Conservation (phyloP, 176 grass and related monocot genomes). For the Triticum monococcum region DNA sequence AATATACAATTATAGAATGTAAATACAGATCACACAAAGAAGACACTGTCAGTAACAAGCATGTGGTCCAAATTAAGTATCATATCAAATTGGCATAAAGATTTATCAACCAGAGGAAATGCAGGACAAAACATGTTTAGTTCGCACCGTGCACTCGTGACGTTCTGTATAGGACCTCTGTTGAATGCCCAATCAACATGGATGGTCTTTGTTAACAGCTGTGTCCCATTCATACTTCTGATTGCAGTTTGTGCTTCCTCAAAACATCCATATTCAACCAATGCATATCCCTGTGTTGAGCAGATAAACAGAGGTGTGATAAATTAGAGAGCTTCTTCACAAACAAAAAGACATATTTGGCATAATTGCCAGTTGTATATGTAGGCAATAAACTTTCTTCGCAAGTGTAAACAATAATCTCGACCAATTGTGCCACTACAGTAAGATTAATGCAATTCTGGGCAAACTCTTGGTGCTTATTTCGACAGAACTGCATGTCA, state of each 20-base stretch:
- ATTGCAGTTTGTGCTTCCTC: conserved; percentile 54
- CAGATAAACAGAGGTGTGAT: not conserved
- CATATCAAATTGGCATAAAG: not conserved
- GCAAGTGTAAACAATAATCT: not conserved
- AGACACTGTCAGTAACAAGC: not conserved
- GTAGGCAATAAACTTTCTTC: not conserved
- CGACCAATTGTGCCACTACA: not conserved
- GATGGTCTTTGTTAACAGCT: conserved; percentile 58
- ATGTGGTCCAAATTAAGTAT: conserved; percentile 9
- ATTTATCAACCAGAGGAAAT: not conserved
- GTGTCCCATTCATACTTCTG: conserved; percentile 41
- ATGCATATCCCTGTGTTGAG: conserved; percentile 56
- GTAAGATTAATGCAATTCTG: not conserved
- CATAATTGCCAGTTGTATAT: not conserved
- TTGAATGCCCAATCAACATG: conserved; percentile 68
- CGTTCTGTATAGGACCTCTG: conserved; percentile 45
- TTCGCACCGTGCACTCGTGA: conserved; percentile 25
- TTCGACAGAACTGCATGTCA: not conserved
- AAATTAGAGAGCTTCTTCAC: conserved; percentile 6
- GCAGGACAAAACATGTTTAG: not conserved
- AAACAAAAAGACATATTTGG: conserved; percentile 10
- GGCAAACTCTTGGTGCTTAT: not conserved
- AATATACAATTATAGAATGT: not conserved
- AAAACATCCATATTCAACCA: conserved; percentile 62
- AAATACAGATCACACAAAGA: not conserved